A percentile compares a stretch with the other conserved stretches of the same genome.
Conservation (phyloP, 345 rosid species). For the Pugionium dolabratum region DNA sequence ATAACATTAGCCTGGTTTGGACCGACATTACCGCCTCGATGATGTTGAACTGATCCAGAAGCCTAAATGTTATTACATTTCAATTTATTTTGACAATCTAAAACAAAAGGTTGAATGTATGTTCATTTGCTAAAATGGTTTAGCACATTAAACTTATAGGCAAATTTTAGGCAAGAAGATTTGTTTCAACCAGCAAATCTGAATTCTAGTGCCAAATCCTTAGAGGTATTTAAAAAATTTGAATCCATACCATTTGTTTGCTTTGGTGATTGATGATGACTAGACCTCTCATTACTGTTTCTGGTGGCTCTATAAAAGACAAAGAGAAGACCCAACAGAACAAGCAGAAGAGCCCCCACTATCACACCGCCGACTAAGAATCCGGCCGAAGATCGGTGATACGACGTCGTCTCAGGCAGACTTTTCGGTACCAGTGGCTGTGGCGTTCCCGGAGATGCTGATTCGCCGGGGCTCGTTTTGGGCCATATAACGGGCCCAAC, state of each 20-base stretch:
- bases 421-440: constrained; percentile 39
- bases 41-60: constrained; percentile 35
- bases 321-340: constrained; percentile 38
- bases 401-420: constrained; percentile 38
- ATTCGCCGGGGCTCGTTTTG: constrained; percentile 24
- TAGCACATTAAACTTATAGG: neutral
- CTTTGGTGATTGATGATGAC: constrained; percentile 16
- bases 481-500: constrained; percentile 31
- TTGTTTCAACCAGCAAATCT: neutral
- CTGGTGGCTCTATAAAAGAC: constrained; percentile 43
- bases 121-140: neutral
- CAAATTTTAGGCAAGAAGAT: neutral
- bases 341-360: constrained; percentile 35
- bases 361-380: constrained; percentile 35
- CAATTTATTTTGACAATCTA: neutral
- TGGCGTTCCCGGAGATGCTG: constrained; percentile 25
- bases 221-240: too few relatives aligned
- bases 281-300: constrained; percentile 25
- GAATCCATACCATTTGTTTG: constrained; percentile 26
- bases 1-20: constrained; percentile 15
- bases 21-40: constrained; percentile 23
- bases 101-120: neutral
- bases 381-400: constrained; percentile 34
- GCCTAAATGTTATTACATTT: neutral
- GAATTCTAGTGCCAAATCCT: neutral